Evolutionary conservation across 2,329 filamentous ascomycete genomes (phyloP).

Genomic region (Neodidymelliopsis sp.): DNA sequence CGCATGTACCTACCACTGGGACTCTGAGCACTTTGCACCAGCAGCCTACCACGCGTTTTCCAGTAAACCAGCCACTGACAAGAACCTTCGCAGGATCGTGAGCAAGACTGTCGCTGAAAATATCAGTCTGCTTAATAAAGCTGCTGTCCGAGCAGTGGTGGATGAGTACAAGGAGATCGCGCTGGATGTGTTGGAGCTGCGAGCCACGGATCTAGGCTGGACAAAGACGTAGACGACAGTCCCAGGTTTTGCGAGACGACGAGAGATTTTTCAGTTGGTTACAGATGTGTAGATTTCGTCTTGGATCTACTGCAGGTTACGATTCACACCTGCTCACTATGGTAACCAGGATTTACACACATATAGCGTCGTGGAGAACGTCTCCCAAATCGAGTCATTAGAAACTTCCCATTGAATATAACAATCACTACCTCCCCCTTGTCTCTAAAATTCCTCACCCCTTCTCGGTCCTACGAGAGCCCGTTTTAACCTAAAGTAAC

Average conservation of each 20-base stretch:
- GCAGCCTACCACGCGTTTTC: slow-evolving; percentile 35
- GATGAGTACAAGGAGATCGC: slow-evolving; percentile 7
- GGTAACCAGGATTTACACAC: neutral
- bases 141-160: slow-evolving; percentile 15
- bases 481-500: no score
- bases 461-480: no score
- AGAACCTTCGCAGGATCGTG: slow-evolving; percentile 40
- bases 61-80: slow-evolving; percentile 36
- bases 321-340: neutral
- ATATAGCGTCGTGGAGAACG: neutral
- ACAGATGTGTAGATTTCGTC: neutral
- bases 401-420: no score
- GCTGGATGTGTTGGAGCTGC: neutral
- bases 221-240: no score
- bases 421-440: no score
- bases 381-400: no score
- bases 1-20: slow-evolving; percentile 21
- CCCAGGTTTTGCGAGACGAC: no score
- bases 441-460: no score
- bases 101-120: slow-evolving; percentile 33
- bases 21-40: slow-evolving; percentile 29
- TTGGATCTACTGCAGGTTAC: neutral
- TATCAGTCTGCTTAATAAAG: slow-evolving; percentile 15
- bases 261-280: no score
- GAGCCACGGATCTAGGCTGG: neutral